phyloP scores from a whole-genome alignment of 106 monocot species.

The Allium sativum region DNA sequence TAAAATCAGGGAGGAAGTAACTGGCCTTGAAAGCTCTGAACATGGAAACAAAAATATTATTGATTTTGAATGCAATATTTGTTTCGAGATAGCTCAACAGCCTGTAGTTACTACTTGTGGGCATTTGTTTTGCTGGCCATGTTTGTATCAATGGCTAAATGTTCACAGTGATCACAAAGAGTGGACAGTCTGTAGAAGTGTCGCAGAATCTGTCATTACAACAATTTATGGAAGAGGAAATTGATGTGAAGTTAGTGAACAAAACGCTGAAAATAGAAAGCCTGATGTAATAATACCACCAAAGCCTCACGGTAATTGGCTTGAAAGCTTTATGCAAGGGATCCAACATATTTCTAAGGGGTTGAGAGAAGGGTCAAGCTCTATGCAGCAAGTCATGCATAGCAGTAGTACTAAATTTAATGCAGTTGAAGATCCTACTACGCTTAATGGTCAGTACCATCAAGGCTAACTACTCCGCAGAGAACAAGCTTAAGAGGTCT shows the following conservation, averaged over 20 bases:
- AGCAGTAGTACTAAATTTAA: neutral
- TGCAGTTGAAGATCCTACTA: neutral
- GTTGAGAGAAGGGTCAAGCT: neutral
- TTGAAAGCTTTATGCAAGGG: slow-evolving; percentile 68
- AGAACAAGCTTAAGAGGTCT: too few relatives aligned
- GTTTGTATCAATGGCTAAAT: slow-evolving; percentile 79
- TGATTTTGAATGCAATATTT: slow-evolving; percentile 85
- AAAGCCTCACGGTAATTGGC: slow-evolving; percentile 49
- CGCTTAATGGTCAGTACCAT: too few relatives aligned
- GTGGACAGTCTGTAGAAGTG: slow-evolving; percentile 91
- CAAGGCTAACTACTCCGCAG: too few relatives aligned
- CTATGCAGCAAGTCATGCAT: neutral
- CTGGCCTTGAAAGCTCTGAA: too few relatives aligned
- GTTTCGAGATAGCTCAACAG: slow-evolving; percentile 80
- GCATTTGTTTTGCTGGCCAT: slow-evolving; percentile 91
- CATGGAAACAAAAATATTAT: slow-evolving; percentile 34
- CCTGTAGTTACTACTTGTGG: slow-evolving; percentile 81
- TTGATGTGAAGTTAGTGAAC: slow-evolving; percentile 5
- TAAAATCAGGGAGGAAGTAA: too few relatives aligned
- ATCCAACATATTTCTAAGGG: slow-evolving; percentile 6
- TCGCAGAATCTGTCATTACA: slow-evolving; percentile 48
- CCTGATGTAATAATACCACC: slow-evolving; percentile 43
- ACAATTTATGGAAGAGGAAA: slow-evolving; percentile 71
- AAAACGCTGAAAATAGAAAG: slow-evolving; percentile 17
- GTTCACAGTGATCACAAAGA: slow-evolving; percentile 48